Percentiles rank a stretch among this genome's conserved stretches.
These are phyloP conservation scores for Chlamydomonas sphaeroides DNA, from an alignment of 139 green algal species.

Conservation along the genomic window DNA sequence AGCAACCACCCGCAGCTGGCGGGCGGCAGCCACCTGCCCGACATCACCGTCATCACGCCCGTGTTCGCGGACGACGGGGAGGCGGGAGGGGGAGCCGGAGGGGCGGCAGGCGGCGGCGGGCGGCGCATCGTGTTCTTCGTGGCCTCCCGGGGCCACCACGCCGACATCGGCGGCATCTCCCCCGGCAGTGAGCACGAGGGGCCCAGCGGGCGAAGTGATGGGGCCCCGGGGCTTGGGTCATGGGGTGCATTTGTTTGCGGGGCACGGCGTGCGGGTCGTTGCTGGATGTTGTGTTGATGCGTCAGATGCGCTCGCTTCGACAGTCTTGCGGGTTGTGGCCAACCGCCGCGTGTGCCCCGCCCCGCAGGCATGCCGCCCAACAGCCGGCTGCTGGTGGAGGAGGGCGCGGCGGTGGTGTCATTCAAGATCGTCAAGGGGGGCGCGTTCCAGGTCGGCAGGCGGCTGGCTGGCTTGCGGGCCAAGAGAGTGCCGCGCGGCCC, in stretches of 20 bases:
- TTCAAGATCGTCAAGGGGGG: constrained; percentile 91
- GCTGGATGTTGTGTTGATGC: too few species aligned
- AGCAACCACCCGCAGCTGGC: constrained; percentile 95
- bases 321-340: too few species aligned
- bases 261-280: too few species aligned
- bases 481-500: too few species aligned
- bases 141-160: constrained; percentile 67
- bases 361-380: constrained; percentile 89
- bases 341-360: too few species aligned
- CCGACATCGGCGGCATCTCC: constrained; percentile 93
- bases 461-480: too few species aligned
- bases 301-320: too few species aligned
- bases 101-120: too few species aligned
- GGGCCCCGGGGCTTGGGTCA: too few species aligned
- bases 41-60: constrained; percentile 99
- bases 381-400: constrained; percentile 84
- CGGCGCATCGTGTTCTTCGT: constrained; percentile 93
- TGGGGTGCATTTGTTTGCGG: too few species aligned
- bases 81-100: neutral
- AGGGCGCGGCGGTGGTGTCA: constrained; percentile 92
- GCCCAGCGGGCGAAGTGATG: too few species aligned
- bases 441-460: constrained; percentile 79
- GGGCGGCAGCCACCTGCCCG: constrained; percentile 94
- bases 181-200: constrained; percentile 37
- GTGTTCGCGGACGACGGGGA: constrained; percentile 70